Evolutionary conservation across 148 eudicot genomes (phyloP).

Genomic region (Heliamphora exappendiculata): DNA sequence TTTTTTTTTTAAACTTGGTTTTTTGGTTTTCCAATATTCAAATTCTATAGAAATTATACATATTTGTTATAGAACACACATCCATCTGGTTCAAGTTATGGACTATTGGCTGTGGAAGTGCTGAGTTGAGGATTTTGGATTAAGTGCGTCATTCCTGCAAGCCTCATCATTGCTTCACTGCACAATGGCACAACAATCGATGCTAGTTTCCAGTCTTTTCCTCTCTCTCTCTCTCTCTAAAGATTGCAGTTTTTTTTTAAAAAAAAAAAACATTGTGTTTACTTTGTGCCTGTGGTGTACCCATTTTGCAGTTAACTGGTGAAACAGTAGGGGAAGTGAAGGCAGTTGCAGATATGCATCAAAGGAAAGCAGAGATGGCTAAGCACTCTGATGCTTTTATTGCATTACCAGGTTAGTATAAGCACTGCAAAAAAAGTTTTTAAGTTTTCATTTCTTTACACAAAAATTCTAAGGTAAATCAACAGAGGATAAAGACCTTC

Average conservation of each 20-base stretch:
- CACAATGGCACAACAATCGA: constrained; percentile 25
- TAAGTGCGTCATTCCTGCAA: constrained; percentile 36
- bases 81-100: constrained; percentile 25
- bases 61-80: constrained; percentile 1
- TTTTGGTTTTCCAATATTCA: constrained; percentile 19
- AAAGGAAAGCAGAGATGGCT: constrained; percentile 99
- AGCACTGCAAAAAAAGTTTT: constrained; percentile 8
- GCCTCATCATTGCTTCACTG: constrained; percentile 69
- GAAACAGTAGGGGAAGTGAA: constrained; percentile 99
- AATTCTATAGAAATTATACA: constrained; percentile 6
- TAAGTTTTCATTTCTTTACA: constrained; percentile 16
- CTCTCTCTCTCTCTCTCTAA: constrained; percentile 3
- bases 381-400: constrained; percentile 98
- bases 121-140: constrained; percentile 21
- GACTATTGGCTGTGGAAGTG: constrained; percentile 39
- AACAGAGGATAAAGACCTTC: constrained; percentile 4
- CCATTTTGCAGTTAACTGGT: constrained; percentile 78
- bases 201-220: constrained; percentile 11
- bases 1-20: constrained; percentile 50
- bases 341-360: constrained; percentile 99
- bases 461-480: constrained; percentile 15
- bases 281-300: constrained; percentile 15
- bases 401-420: constrained; percentile 84
- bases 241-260: constrained; percentile 20
- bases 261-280: constrained; percentile 3